Base-by-base conservation (phyloP, 1,284 basidiomycete genomes). In the Boletus smithii region DNA sequence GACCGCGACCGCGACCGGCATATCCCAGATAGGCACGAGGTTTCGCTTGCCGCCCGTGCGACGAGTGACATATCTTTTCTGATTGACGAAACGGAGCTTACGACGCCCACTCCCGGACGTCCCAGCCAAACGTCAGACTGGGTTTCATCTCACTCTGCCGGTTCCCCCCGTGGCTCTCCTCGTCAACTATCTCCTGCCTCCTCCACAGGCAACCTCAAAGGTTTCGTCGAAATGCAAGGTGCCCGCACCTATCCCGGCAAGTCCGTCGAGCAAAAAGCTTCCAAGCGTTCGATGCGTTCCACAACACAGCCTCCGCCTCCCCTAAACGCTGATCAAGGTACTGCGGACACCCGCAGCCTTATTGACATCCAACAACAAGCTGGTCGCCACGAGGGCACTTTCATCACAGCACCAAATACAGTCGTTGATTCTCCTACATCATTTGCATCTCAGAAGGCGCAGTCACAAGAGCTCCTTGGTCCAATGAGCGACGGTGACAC, bases 381-480 rank as follows among this genome's bases (percentile, higher is more conserved):
- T 24, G 46, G 55, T 18, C 57, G 53, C 44, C 57, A 49, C 46
- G 57, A 64, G 53, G 65, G 60, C 23, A 4, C 27, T 26, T 30
- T 9, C 5, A 17, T 36, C 5, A 33, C 46, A 14, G 3, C 16
- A 7, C 36, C 44, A 13, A 50, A 24, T 13, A 47, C 34, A 6
- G 3, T 81, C 40, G 69, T 76, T 36, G 79, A 81, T 49, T 78
- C 79, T 8, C 79, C 81, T 4, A 77, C 75, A 5, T 60, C 67
- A 9, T 46, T 68, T 10, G 18, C 31, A 4, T 17, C 39, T 22
- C 53, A 56, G n/a, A 53, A 55, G 53, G 42, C 53, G n/a, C 46
- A 53, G 27, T 55, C 71, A 8, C 59, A 56, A 26, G 59, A 68
- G 10, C 60, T 59, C n/a, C 44, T 5, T n/a, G n/a, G n/a, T n/a